phyloP scores from a whole-genome alignment of 495 filamentous ascomycete species.

The Rusavskia elegans region DNA sequence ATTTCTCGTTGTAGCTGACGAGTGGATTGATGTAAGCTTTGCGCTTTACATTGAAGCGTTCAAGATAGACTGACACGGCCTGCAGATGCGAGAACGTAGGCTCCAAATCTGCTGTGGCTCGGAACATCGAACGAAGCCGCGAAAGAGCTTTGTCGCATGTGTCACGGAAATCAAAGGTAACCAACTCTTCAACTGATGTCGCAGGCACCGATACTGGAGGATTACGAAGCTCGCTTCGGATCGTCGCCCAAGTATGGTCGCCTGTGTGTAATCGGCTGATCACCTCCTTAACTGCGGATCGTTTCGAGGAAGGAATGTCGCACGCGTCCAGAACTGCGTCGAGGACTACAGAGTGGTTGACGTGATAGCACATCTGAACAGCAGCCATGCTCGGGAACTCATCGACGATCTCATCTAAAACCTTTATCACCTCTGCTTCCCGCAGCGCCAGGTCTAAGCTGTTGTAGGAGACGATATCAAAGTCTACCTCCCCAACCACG shows the following conservation, averaged over 20 bases:
- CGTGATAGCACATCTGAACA: conserved; percentile 71
- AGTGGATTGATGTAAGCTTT: conserved; percentile 79
- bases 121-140: conserved; percentile 1
- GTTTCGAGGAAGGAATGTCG: conserved; percentile 50
- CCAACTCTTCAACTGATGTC: conserved; percentile 80
- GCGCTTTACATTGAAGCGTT: conserved; percentile 53
- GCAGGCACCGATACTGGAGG: conserved; percentile 68
- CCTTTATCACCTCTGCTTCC: conserved; percentile 90
- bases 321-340: conserved; percentile 79
- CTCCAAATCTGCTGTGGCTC: conserved; percentile 49
- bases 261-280: conserved; percentile 79
- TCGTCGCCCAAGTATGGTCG: conserved; percentile 69
- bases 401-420: conserved; percentile 77
- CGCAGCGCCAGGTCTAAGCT: conserved; percentile 71
- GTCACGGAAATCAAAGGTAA: conserved; percentile 74
- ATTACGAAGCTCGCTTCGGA: conserved; percentile 66
- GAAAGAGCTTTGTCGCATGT: conserved; percentile 23
- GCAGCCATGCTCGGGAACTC: conserved; percentile 60
- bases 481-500: conserved; percentile 79
- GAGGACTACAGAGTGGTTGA: conserved; percentile 79
- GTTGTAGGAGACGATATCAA: conserved; percentile 76
- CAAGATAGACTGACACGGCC: conserved; percentile 57
- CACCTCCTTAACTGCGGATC: conserved; percentile 60
- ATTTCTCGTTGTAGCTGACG: conserved; percentile 79
- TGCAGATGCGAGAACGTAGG: conserved; percentile 65